Base-by-base conservation (phyloP, 1,284 basidiomycete species). In the Leccinum pachyderme region DNA sequence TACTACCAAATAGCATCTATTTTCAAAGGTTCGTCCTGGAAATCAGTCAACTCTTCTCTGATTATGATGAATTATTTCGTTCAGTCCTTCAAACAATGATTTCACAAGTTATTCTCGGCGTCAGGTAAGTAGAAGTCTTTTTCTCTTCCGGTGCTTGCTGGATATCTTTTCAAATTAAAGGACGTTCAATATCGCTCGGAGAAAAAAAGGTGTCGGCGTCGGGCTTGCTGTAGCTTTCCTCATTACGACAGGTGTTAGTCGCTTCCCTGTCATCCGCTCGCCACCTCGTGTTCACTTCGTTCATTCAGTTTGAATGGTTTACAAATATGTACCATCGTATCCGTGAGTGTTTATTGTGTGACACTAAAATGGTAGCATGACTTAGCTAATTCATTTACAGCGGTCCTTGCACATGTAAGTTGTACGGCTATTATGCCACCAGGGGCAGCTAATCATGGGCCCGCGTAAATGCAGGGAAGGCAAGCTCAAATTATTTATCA, bases 31-130 rank as follows among this genome's bases (percentile, higher is more conserved):
- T 13, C 25, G 56, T 51, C 32, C 4, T 22, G 1, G 1, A 29
- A 11, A 13, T 29, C n/a, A 0, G 3, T 5, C 7, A 2, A 3
- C 7, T 29, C 6, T 49, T 28, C n/a, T 27, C 5, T 13, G 6
- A 56, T 56, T n/a, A 59, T 2, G n/a, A 27, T 11, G 5, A 0
- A 32, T 3, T 31, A 0, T 33, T 3, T 31, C 28, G 22, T 41
- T 28, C 46, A 60, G 70, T 72, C 11, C 5, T 72, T 0, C 70
- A 72, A 62, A 66, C 62, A 4, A 72, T 72, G 67, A n/a, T 72
- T 39, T 72, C 72, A n/a, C 72, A 72, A 55, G 49, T 60, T 5
- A 72, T 72, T 27, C 57, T 72, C 6, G 72, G 71, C 3, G 58
- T 74, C 24, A 64, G 68, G 72, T 62, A 47, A 24, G 45, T 9